Conservation (phyloP, 129 eudicot species). For the Centrapalus pauciflorus region DNA sequence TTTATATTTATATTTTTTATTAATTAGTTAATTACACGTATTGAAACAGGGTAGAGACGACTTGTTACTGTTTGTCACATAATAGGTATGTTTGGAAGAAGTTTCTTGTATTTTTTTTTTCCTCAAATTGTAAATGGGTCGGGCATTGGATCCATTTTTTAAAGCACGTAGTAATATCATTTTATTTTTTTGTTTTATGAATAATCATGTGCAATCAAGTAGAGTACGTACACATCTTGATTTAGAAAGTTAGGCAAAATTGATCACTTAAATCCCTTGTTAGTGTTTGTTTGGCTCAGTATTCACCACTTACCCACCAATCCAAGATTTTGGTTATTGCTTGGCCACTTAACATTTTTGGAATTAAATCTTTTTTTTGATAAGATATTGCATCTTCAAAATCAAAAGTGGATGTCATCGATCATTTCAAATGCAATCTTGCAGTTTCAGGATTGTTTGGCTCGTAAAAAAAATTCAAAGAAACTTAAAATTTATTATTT, state of each 20-base stretch:
- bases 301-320: background rate
- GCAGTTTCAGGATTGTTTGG: too few species aligned
- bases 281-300: constrained; percentile 22
- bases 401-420: too few species aligned
- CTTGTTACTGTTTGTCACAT: too few species aligned
- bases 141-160: constrained; percentile 11
- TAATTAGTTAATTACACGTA: too few species aligned
- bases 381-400: background rate
- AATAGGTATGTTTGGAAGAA: too few species aligned
- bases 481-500: too few species aligned
- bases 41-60: too few species aligned
- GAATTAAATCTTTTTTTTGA: background rate
- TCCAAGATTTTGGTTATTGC: constrained; percentile 18
- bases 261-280: constrained; percentile 13
- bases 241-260: constrained; percentile 13
- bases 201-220: constrained; percentile 10
- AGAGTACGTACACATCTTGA: background rate
- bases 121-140: too few species aligned
- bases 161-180: too few species aligned
- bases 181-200: constrained; percentile 13
- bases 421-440: too few species aligned
- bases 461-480: too few species aligned
- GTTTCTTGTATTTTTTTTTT: background rate
- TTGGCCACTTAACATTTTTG: background rate
- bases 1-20: too few species aligned